These are phyloP conservation scores for Colletotrichum theobromicola DNA, from an alignment of 2,329 filamentous ascomycete genomes.

Conservation along the genomic window DNA sequence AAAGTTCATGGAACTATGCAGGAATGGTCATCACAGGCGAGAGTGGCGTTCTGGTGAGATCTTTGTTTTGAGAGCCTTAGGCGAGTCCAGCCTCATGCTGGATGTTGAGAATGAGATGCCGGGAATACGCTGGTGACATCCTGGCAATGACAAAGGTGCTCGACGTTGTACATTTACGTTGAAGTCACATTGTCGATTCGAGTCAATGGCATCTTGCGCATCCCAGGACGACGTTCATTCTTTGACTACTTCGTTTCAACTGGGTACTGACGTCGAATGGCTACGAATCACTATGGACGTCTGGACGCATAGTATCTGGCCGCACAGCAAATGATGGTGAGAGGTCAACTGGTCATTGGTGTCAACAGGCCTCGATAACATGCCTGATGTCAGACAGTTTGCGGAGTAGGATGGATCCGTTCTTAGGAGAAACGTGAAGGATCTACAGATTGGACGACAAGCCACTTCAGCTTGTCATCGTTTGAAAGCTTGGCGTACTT, in stretches of 20 bases:
- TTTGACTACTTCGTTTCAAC: rapidly evolving
- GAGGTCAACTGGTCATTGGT: neutral
- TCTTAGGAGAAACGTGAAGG: neutral
- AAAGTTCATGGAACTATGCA: neutral
- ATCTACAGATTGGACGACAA: neutral
- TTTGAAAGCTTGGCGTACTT: neutral
- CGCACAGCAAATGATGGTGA: neutral
- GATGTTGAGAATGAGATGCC: neutral
- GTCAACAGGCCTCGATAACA: neutral
- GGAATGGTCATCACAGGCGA: neutral
- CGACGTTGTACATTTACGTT: neutral
- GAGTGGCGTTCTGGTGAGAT: neutral
- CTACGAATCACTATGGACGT: neutral
- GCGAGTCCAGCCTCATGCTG: neutral
- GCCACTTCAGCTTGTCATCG: neutral
- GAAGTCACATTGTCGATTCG: neutral
- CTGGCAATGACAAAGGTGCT: neutral
- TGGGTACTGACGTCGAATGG: rapidly evolving
- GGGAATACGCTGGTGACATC: neutral
- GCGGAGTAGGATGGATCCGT: neutral
- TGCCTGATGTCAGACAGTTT: neutral
- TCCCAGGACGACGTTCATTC: neutral
- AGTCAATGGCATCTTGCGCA: neutral
- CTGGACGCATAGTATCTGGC: too few relatives aligned
- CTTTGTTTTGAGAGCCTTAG: neutral